A percentile compares a stretch with the other conserved stretches of the same genome.
phyloP scores from a whole-genome alignment of 306 rosid species.

The Nissolia schottii region DNA sequence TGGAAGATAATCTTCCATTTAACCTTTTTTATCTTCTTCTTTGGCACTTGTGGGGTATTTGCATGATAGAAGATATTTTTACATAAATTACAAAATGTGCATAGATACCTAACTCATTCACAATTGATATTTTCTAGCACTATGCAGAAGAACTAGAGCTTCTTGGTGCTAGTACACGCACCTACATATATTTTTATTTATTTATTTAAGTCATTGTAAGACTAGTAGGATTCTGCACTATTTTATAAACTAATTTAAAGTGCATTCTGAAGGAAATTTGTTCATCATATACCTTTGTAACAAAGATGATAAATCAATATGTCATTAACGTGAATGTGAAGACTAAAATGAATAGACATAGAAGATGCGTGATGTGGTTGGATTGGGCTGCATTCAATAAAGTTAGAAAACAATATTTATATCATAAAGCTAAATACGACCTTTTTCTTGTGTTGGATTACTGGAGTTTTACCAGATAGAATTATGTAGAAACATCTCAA shows the following conservation, averaged over 20 bases:
- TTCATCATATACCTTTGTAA: not conserved
- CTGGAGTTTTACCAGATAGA: slow-evolving; percentile 22
- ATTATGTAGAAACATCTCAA: not conserved
- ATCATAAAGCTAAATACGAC: not conserved
- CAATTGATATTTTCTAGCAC: not conserved
- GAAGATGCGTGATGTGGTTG: slow-evolving; percentile 10
- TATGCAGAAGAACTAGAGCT: not conserved
- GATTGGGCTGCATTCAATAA: slow-evolving; percentile 12
- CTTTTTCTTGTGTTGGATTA: not conserved
- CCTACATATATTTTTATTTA: slow-evolving; percentile 1
- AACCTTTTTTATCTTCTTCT: not conserved
- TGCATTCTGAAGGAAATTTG: not conserved
- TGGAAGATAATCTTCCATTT: not conserved
- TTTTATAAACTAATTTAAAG: slow-evolving; percentile 1
- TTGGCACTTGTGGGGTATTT: not conserved
- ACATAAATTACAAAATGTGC: slow-evolving; percentile 15
- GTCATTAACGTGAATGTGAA: not conserved
- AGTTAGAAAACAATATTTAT: not conserved
- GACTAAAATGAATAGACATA: not conserved
- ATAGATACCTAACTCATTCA: slow-evolving; percentile 20
- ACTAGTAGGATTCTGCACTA: not conserved
- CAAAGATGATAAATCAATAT: not conserved
- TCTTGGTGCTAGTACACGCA: slow-evolving; percentile 24
- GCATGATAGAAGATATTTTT: not conserved
- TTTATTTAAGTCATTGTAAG: not conserved